Percentiles rank a stretch among this genome's conserved stretches.
These are phyloP conservation scores for Elymus sibiricus DNA, from an alignment of 176 grass and related monocot genomes.

Conservation along the genomic window DNA sequence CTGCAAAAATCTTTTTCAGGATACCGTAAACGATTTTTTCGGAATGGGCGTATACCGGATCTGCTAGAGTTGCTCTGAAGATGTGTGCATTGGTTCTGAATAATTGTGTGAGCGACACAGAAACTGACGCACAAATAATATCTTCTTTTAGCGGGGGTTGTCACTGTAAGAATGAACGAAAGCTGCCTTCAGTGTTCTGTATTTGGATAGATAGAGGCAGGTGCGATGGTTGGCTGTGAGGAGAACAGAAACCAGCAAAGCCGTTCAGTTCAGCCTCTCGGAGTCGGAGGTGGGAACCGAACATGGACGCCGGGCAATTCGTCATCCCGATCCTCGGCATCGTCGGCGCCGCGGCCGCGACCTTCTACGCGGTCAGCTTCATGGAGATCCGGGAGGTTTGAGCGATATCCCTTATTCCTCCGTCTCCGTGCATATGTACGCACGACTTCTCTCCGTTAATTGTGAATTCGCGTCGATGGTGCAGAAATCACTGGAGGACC, in stretches of 20 bases:
- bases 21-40: no score
- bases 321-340: slow-evolving; percentile 61
- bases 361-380: slow-evolving; percentile 95
- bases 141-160: background rate
- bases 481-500: slow-evolving; percentile 78
- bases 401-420: background rate
- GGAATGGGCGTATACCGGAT: no score
- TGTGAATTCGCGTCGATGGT: background rate
- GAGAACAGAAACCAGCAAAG: background rate
- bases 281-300: background rate
- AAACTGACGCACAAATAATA: background rate
- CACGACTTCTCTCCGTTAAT: background rate
- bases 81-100: no score
- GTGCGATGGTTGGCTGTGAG: slow-evolving; percentile 1
- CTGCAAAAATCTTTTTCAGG: no score
- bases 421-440: background rate
- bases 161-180: background rate
- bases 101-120: no score
- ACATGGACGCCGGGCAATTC: slow-evolving; percentile 53
- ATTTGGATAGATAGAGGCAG: slow-evolving; percentile 23
- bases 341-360: slow-evolving; percentile 54
- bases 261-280: background rate
- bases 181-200: background rate
- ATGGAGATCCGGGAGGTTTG: slow-evolving; percentile 56
- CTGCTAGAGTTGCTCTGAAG: no score